These are phyloP conservation scores for Cyclotella cryptica DNA, from an alignment of 108 stramenopile genomes.

Conservation along the genomic window DNA sequence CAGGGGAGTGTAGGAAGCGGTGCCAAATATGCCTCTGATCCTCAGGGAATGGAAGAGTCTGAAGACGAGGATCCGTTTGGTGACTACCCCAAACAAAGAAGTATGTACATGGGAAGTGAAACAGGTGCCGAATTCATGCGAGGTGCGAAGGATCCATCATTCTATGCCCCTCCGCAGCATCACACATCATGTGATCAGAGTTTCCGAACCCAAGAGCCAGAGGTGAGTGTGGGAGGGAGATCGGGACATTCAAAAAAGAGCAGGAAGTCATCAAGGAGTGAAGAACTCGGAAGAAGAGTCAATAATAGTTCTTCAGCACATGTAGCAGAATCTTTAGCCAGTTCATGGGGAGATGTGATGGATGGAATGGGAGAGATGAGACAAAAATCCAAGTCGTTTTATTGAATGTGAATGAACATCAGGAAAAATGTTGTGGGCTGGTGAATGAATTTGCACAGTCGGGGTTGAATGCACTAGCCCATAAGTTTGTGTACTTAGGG, in stretches of 20 bases:
- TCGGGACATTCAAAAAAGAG: constrained; percentile 2
- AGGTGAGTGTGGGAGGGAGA: neutral
- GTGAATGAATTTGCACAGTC: no score
- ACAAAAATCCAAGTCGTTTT: constrained; percentile 21
- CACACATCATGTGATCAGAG: constrained; percentile 14
- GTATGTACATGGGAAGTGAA: constrained; percentile 14
- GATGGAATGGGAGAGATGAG: constrained; percentile 9
- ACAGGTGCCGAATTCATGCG: neutral
- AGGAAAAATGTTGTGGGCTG: no score
- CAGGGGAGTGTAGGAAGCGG: constrained; percentile 5
- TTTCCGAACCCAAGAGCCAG: constrained; percentile 15
- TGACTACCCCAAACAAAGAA: neutral
- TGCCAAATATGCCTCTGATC: neutral
- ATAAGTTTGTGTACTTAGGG: no score
- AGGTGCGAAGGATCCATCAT: neutral
- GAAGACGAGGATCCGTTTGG: constrained; percentile 13
- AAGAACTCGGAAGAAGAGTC: neutral
- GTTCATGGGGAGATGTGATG: constrained; percentile 28
- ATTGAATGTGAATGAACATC: neutral
- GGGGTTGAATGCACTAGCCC: no score
- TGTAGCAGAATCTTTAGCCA: constrained; percentile 12
- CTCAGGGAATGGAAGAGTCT: neutral
- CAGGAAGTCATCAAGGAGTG: neutral
- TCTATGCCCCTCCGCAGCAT: neutral
- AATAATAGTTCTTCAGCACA: neutral